A percentile compares a stretch with the other conserved stretches of the same genome.
Evolutionary conservation across 2,329 filamentous ascomycete species (phyloP).

Genomic region (Pseudogymnoascus sp.): DNA sequence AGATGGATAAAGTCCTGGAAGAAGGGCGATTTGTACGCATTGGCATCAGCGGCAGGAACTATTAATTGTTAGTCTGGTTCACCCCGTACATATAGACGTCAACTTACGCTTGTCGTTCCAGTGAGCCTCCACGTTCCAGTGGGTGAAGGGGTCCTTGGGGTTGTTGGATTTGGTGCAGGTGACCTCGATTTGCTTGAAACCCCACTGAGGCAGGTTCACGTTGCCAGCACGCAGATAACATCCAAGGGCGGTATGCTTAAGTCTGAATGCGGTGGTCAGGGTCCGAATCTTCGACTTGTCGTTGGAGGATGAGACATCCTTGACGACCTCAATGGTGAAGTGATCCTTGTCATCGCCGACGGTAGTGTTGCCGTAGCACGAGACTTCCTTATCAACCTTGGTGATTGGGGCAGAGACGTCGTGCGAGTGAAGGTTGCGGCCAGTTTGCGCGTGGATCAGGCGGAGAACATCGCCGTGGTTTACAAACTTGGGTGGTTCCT

Average conservation of each 20-base stretch:
- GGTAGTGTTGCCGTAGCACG: conserved; percentile 89
- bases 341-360: conserved; percentile 97
- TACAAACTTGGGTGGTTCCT: conserved; percentile 65
- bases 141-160: conserved; percentile 85
- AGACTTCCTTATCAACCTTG: conserved; percentile 88
- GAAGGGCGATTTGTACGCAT: conserved; percentile 93
- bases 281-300: conserved; percentile 83
- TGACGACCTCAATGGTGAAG: conserved; percentile 88
- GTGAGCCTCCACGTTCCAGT: conserved; percentile 98
- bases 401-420: conserved; percentile 79
- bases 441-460: conserved; percentile 88
- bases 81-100: neutral
- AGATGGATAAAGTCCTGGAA: conserved; percentile 95
- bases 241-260: conserved; percentile 71
- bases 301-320: conserved; percentile 61
- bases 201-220: conserved; percentile 95
- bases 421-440: conserved; percentile 95
- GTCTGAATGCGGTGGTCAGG: conserved; percentile 83
- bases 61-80: conserved; percentile 23
- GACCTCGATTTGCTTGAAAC: conserved; percentile 98
- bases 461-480: conserved; percentile 72
- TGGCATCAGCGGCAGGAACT: conserved; percentile 85
- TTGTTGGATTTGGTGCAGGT: conserved; percentile 92
- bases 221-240: conserved; percentile 96
- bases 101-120: conserved; percentile 82